Evolutionary conservation across 2,329 filamentous ascomycete genomes (phyloP), one percentile per base, ranked within the genome.

Genomic region (Verticillium klebahnii): DNA sequence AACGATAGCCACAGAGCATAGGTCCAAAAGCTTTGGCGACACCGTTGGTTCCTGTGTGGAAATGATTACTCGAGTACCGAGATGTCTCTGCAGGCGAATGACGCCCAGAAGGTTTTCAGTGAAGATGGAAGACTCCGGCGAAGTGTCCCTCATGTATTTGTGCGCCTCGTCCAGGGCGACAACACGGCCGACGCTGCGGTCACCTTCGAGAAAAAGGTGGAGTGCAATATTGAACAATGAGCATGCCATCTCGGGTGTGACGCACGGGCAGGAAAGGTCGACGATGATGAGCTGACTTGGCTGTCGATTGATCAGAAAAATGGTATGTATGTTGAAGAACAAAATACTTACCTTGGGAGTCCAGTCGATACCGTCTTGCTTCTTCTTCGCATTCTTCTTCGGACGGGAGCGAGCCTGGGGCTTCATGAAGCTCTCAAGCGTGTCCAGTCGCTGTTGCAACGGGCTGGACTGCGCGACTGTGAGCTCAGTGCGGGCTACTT

Each of bases 31-130:
- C 17, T 82, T 80, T 0, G 86, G 85, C 0, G 87, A 88, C 4
- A 93, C 80, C 0, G 89, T 91, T 0, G 90, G 91, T 68, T 94
- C 91, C 69, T 95, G 90, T 0, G 90, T 94, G 0, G 89, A 87
- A 36, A 94, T 87, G 52, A 94, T 70, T 5, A 93, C 79, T 0
- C 90, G 82, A 0, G 83, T 80, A 0, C 82, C 90, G 1, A 87
- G 74, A 69, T 94, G 91, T 0, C 90, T 85, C 72, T 94, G 90
- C 19, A 89, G 78, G 0, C 90, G 83, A 65, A 94, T 89, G 0
- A 84, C 82, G 0, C 80, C 77, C 0, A 91, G 76, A 0, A 93
- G 77, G 0, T 80, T 79, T 6, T 89, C 79, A 0, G 89, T 92
- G 32, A 93, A 79, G 0, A 76, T 76, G 2, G 75, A 71, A 1